Percentiles rank a stretch among this genome's conserved stretches.
Evolutionary conservation across 2,329 filamentous ascomycete species (phyloP).

Genomic region (Cercospora nicotianae): DNA sequence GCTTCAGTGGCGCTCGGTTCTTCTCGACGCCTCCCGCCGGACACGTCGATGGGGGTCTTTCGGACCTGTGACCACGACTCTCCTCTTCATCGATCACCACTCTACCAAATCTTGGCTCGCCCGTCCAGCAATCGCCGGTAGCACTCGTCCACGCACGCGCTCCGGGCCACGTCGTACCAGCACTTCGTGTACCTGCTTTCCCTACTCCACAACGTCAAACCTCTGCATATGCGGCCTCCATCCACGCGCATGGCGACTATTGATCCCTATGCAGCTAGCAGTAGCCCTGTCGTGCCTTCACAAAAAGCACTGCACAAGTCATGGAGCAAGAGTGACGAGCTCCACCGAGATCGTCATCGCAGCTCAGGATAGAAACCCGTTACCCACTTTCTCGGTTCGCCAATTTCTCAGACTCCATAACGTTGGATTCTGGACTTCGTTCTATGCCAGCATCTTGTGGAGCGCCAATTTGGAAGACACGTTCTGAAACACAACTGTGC

Average conservation of each 20-base stretch:
- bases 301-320: background rate
- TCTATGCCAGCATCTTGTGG: conserved; percentile 35
- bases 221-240: background rate
- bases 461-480: background rate
- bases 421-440: conserved; percentile 47
- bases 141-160: background rate
- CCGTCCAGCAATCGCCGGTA: background rate
- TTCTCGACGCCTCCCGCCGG: background rate
- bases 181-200: background rate
- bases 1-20: background rate
- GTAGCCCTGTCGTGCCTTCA: background rate
- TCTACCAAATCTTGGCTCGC: background rate
- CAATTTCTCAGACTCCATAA: conserved; percentile 40
- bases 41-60: background rate
- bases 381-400: background rate
- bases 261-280: background rate
- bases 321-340: too few relatives aligned
- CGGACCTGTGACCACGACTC: background rate
- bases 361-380: background rate
- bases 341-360: background rate
- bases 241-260: background rate
- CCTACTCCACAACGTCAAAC: background rate
- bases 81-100: background rate
- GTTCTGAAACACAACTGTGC: background rate
- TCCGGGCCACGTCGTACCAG: background rate